Conservation (phyloP, 345 rosid species). For the Microthlaspi erraticum region DNA sequence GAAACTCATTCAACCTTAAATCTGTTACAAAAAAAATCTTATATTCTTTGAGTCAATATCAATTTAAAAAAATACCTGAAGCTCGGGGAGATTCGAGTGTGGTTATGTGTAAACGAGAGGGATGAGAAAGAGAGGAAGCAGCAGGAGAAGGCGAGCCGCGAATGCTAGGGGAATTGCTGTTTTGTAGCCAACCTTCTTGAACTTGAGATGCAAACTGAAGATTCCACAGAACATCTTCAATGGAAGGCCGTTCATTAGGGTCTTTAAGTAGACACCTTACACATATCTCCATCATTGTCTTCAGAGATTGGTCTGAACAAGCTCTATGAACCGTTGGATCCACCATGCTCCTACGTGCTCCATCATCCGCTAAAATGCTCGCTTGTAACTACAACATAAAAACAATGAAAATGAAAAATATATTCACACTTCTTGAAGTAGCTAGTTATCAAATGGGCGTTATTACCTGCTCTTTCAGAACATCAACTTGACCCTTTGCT, state of each 20-base stretch:
- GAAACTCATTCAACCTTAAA: constrained; percentile 9
- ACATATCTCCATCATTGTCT: constrained; percentile 82
- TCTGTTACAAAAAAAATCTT: not conserved
- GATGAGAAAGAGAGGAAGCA: constrained; percentile 38
- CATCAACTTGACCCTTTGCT: constrained; percentile 58
- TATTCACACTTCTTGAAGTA: too few relatives aligned
- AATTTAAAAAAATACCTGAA: constrained; percentile 38
- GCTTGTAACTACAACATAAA: constrained; percentile 60
- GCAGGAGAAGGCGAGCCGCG: constrained; percentile 44
- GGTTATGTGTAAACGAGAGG: constrained; percentile 43
- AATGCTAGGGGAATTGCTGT: constrained; percentile 40
- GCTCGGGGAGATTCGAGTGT: constrained; percentile 44
- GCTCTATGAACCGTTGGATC: constrained; percentile 63
- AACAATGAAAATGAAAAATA: not conserved
- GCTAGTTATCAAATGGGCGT: not conserved
- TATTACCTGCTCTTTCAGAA: constrained; percentile 67
- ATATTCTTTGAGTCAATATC: not conserved
- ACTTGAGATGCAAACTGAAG: constrained; percentile 96
- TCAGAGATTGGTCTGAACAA: constrained; percentile 77
- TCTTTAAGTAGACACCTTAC: constrained; percentile 69
- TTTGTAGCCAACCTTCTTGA: constrained; percentile 50
- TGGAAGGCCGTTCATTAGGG: constrained; percentile 69
- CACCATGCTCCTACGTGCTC: constrained; percentile 60
- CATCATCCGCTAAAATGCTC: constrained; percentile 52
- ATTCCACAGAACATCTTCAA: constrained; percentile 95